Base-by-base conservation (phyloP, 2,329 filamentous ascomycete genomes). In the Fusarium liriodendri region DNA sequence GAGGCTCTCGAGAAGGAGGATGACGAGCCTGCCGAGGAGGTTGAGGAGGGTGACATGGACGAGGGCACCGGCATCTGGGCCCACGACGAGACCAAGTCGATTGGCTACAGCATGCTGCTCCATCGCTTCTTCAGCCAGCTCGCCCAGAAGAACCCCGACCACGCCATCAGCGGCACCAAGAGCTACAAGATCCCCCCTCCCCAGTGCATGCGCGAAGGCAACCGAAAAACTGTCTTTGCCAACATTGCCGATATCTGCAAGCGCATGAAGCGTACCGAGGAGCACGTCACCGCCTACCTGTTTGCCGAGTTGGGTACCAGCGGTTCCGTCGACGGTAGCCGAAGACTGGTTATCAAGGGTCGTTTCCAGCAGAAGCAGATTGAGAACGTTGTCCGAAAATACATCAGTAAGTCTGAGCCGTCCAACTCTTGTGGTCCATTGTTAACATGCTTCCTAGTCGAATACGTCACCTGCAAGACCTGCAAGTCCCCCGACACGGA, bases 361-460 rank as follows among this genome's bases (percentile, higher is more conserved):
- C 94, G 97, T 82, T 99, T 99, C 93, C 96, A 98, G 85, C 96
- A 98, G 88, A 98, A 98, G 87, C 96, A 98, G 88, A 95, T 98
- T 82, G 97, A 99, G 88, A 98, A 97, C 85, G 95, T 98, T 62
- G 86, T 98, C 82, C 90, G 96, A 86, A 94, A 96, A 88, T 98
- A 98, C 85, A 98, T 98, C 83, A 94, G 93, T 95, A 87, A 84
- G 91, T 89, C 65, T 60, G 29, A 27, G 29, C 27, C 27, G 7
- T 29, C 27, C 8, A 29, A 29, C 27, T 29, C 27, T 29, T 29
- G 27, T 29, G 27, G 27, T 29, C 27, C 8, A 29, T 9, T 29
- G 62, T 81, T 85, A 78, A 86, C 80, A 64, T 60, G 2, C 11
- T 37, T 25, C 32, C 55, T 73, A 93, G 91, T 97, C 85, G 96